phyloP scores from a whole-genome alignment of 192 early-diverging fungal species.

The Dimargaris xerosporica region DNA sequence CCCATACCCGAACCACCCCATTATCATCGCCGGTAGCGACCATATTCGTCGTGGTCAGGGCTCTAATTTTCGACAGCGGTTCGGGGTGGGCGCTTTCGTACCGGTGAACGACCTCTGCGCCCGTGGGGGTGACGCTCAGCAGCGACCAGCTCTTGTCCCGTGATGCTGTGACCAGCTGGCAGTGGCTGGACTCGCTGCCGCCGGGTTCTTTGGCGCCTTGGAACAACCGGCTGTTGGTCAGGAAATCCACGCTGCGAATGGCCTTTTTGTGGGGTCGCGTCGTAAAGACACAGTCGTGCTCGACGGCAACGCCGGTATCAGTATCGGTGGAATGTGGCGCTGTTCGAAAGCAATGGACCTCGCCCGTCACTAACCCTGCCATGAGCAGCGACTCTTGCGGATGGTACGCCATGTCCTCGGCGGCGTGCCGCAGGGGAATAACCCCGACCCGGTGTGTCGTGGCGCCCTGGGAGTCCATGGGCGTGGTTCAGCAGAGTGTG shows the following conservation, averaged over 20 bases:
- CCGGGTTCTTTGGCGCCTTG: too few species aligned
- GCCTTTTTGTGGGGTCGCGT: slow-evolving; percentile 65
- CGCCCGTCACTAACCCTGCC: slow-evolving; percentile 54
- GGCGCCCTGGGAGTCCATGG: too few species aligned
- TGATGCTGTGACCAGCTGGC: slow-evolving; percentile 49
- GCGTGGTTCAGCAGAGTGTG: too few species aligned
- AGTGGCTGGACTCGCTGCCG: too few species aligned
- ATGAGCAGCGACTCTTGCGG: slow-evolving; percentile 48
- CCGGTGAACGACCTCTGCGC: slow-evolving; percentile 42
- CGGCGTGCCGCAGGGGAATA: too few species aligned
- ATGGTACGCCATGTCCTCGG: slow-evolving; percentile 30
- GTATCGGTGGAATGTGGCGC: neutral
- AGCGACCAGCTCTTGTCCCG: slow-evolving; percentile 72
- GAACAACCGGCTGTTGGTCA: too few species aligned
- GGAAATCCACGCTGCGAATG: slow-evolving; percentile 70
- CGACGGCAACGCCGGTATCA: slow-evolving; percentile 3
- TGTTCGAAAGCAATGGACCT: slow-evolving; percentile 11
- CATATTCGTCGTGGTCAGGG: slow-evolving; percentile 48
- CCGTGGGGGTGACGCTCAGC: slow-evolving; percentile 51
- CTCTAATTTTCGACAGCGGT: slow-evolving; percentile 60
- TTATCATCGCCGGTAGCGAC: slow-evolving; percentile 89
- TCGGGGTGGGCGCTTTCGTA: slow-evolving; percentile 77
- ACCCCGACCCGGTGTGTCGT: too few species aligned
- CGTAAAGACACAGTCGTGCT: slow-evolving; percentile 31
- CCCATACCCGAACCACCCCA: slow-evolving; percentile 84